A percentile compares a stretch with the other conserved stretches of the same genome.
These are phyloP conservation scores for Nissolia schottii DNA, from an alignment of 306 rosid genomes.

Conservation along the genomic window DNA sequence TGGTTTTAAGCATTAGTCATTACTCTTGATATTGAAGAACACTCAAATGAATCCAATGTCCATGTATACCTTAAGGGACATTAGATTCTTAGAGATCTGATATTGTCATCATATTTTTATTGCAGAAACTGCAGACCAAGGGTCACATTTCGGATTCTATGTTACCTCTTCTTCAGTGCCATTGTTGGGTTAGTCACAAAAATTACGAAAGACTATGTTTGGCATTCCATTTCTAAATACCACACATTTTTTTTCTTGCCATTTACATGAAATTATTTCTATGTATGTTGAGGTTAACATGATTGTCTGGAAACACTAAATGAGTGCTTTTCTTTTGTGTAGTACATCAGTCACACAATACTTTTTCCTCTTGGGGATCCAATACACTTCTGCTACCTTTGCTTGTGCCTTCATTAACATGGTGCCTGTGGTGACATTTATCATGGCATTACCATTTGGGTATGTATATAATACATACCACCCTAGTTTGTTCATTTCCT, in stretches of 20 bases:
- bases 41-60: not conserved
- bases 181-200: slow-evolving; percentile 64
- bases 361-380: slow-evolving; percentile 79
- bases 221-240: not conserved
- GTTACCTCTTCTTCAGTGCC: slow-evolving; percentile 83
- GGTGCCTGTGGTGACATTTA: slow-evolving; percentile 75
- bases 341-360: slow-evolving; percentile 86
- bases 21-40: slow-evolving; percentile 16
- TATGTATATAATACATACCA: slow-evolving; percentile 13
- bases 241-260: not conserved
- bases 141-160: slow-evolving; percentile 58
- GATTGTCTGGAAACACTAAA: not conserved
- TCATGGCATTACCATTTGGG: slow-evolving; percentile 87
- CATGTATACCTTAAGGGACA: not conserved
- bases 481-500: not conserved
- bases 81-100: not conserved
- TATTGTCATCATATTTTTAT: not conserved
- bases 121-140: slow-evolving; percentile 64
- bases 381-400: slow-evolving; percentile 88
- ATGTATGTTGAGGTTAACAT: not conserved
- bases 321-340: slow-evolving; percentile 14
- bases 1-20: not conserved
- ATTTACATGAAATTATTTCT: not conserved
- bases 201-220: not conserved
- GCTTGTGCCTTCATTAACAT: slow-evolving; percentile 79